Base-by-base conservation (phyloP, 139 green algal species). In the Trebouxia sp. region DNA sequence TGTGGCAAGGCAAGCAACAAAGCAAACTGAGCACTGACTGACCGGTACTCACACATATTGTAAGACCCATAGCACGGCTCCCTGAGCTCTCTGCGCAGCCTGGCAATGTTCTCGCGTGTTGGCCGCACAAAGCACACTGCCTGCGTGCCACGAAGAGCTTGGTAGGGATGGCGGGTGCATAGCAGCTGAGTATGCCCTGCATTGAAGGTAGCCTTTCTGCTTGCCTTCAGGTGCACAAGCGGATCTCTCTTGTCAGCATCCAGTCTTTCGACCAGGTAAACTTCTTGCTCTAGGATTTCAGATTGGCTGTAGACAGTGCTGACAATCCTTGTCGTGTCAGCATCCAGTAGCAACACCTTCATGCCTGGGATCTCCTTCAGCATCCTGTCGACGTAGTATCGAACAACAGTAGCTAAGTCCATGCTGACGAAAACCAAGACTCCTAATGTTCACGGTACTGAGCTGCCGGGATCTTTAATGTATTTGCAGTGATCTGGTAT, bases 271-370 rank as follows among this genome's bases (percentile, higher is more conserved):
- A 98, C 87, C 41, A 98, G 88, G 80, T 97, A 96, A 14, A 98
- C 94, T 77, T 96, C 92, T 35, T 95, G 88, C 75, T 97, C 91
- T 38, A 96, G 86, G 47, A 99, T 94, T 56, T 98, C 96, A n/a
- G 88, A 92, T 55, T 98, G 89, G 41, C 91, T 95, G 78, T 92
- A 94, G n/a, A 96, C 90, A 0, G 88, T 93, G 56, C 83, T 91
- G 24, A 94, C 84, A 3, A 92, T 92, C 3, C 84, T 85, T 83
- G 96, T 95, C 26, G 96, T 99, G 26, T 98, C 96, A 35, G 88
- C 87, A 81, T 99, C 96, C 20, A 99, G 82, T 30, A 99, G 50
- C 37, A 98, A 88, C 1, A 91, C 94, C 51, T 99, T 99, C 90
- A 97, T 98, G 51, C 95, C 95, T 39, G 79, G 69, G 10, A 90